Percentiles rank a stretch among this genome's conserved stretches.
Conservation (phyloP, 805 yeast species). For the Peterozyma xylosa region DNA sequence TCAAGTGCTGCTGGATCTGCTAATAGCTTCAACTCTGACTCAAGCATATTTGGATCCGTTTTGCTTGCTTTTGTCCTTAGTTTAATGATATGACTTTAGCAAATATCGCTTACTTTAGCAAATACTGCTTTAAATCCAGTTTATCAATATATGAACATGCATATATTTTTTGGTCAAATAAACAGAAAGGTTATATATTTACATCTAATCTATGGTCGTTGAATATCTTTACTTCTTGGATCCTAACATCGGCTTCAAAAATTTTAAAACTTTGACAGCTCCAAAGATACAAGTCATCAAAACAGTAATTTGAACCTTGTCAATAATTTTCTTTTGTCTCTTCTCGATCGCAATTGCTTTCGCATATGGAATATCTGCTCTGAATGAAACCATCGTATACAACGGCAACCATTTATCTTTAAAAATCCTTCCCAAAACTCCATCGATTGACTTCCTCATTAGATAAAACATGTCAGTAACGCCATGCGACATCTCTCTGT, state of each 20-base stretch:
- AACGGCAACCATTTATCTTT: constrained; percentile 75
- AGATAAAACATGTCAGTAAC: constrained; percentile 58
- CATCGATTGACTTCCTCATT: constrained; percentile 63
- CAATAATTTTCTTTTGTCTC: constrained; percentile 48
- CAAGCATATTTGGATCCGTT: too few relatives aligned
- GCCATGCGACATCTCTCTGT: constrained; percentile 78
- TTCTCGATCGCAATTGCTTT: constrained; percentile 49
- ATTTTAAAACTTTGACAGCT: not conserved
- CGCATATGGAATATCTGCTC: constrained; percentile 75
- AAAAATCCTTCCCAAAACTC: constrained; percentile 46
- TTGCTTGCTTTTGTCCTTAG: too few relatives aligned
- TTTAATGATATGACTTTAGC: too few relatives aligned
- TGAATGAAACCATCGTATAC: constrained; percentile 87
- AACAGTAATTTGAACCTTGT: constrained; percentile 4
- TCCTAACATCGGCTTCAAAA: not conserved
- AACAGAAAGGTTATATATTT: too few relatives aligned
- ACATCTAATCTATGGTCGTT: too few relatives aligned
- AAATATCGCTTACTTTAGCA: too few relatives aligned
- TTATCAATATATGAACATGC: too few relatives aligned
- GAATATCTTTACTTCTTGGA: too few relatives aligned
- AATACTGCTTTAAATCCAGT: too few relatives aligned
- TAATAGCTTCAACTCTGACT: not conserved
- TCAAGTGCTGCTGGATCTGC: not conserved
- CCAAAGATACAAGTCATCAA: not conserved
- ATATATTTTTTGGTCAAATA: too few relatives aligned